Conservation (phyloP, 23 red algal genomes). For the Agarophyton chilense region DNA sequence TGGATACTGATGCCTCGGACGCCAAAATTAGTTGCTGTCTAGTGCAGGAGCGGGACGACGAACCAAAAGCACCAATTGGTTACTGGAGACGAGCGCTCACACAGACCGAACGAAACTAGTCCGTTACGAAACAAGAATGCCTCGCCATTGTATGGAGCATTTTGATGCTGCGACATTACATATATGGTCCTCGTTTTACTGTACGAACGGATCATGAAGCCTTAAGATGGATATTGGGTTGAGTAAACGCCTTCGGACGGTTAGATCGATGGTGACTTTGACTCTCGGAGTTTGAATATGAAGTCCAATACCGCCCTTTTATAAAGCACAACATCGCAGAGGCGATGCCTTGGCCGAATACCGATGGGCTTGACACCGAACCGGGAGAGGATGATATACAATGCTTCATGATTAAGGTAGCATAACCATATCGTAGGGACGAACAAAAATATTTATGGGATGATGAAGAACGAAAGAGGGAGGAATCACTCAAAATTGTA, state of each 20-base stretch:
- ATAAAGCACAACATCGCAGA: constrained; percentile 30
- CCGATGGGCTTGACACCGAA: background rate
- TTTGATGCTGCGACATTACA: background rate
- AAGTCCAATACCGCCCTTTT: background rate
- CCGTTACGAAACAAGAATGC: constrained; percentile 9
- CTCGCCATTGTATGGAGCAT: constrained; percentile 55
- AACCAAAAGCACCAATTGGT: constrained; percentile 8
- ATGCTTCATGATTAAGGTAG: too few species aligned
- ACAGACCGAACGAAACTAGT: constrained; percentile 11
- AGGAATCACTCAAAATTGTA: background rate
- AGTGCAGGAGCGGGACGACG: constrained; percentile 16
- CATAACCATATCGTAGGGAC: too few species aligned
- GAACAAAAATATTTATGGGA: too few species aligned
- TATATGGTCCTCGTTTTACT: constrained; percentile 19
- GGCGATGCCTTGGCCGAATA: background rate
- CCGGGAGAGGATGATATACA: background rate
- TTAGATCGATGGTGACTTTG: background rate
- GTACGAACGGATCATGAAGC: constrained; percentile 35
- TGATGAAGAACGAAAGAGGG: background rate
- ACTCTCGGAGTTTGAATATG: constrained; percentile 17
- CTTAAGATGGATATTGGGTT: constrained; percentile 27
- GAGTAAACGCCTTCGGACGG: background rate
- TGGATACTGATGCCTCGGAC: constrained; percentile 6
- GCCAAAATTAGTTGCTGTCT: constrained; percentile 18
- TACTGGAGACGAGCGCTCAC: constrained; percentile 35